Percentiles rank a stretch among this genome's conserved stretches.
These are phyloP conservation scores for Entomortierella chlamydospora DNA, from an alignment of 192 early-diverging fungal genomes.

Conservation along the genomic window DNA sequence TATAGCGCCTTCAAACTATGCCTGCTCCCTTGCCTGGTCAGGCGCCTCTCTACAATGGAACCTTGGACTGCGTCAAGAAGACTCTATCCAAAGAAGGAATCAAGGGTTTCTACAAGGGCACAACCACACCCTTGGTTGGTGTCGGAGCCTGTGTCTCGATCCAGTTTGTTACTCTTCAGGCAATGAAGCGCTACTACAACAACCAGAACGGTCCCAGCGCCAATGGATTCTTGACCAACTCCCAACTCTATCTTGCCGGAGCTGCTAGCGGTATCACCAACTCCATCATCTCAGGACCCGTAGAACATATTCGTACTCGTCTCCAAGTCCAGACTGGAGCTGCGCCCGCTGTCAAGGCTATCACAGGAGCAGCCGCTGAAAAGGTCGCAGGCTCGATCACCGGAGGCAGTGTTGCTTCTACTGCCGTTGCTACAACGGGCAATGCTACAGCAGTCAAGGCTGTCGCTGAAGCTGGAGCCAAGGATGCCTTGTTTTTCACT, in stretches of 20 bases:
- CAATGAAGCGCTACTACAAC: conserved; percentile 85
- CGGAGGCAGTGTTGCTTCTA: background rate
- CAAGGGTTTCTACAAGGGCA: conserved; percentile 93
- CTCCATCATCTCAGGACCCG: conserved; percentile 89
- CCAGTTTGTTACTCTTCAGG: conserved; percentile 92
- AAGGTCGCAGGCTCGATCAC: conserved; percentile 20
- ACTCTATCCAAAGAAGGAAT: conserved; percentile 85
- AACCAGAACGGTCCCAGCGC: conserved; percentile 63
- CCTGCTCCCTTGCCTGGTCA: conserved; percentile 70
- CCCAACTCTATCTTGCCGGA: conserved; percentile 89
- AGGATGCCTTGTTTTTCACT: conserved; percentile 59
- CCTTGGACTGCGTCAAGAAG: conserved; percentile 89
- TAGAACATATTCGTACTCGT: conserved; percentile 96
- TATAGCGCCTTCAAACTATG: conserved; percentile 91
- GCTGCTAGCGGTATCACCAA: conserved; percentile 90
- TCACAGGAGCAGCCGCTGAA: conserved; percentile 31
- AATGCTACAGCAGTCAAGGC: conserved; percentile 12
- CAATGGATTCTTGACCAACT: conserved; percentile 67
- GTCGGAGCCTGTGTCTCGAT: conserved; percentile 97
- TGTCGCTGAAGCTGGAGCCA: conserved; percentile 11
- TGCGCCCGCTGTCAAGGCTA: conserved; percentile 34
- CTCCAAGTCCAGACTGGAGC: conserved; percentile 91
- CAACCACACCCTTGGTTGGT: conserved; percentile 92
- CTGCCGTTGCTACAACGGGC: background rate
- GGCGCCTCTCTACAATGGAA: conserved; percentile 78